Conservation (phyloP, 129 eudicot genomes). For the Escallonia herrerae region DNA sequence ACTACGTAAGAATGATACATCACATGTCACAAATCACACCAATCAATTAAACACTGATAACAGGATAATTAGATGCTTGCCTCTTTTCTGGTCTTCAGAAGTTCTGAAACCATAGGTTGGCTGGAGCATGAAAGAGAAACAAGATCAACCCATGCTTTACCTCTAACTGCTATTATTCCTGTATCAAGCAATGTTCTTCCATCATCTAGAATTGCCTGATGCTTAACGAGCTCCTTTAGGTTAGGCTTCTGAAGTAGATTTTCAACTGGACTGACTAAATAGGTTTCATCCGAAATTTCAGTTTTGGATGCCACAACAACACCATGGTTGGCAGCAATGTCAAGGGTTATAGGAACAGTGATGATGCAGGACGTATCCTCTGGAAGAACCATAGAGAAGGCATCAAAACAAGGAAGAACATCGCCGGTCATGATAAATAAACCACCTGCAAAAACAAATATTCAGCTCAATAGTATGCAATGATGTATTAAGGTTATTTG, state of each 20-base stretch:
- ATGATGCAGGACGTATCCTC: constrained; percentile 79
- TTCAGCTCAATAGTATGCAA: background rate
- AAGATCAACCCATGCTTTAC: constrained; percentile 91
- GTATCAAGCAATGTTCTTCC: constrained; percentile 96
- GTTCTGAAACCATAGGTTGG: constrained; percentile 63
- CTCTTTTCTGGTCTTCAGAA: constrained; percentile 70
- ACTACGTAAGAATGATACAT: background rate
- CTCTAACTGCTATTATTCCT: constrained; percentile 85
- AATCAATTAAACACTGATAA: background rate
- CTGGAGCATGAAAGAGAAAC: constrained; percentile 64
- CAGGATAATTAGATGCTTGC: constrained; percentile 30
- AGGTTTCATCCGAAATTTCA: constrained; percentile 23
- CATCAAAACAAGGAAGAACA: constrained; percentile 99
- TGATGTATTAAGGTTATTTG: too few species aligned
- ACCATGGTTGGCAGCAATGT: constrained; percentile 93
- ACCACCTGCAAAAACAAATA: constrained; percentile 56
- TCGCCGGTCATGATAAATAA: constrained; percentile 96
- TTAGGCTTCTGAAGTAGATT: constrained; percentile 92
- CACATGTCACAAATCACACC: background rate
- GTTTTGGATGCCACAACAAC: constrained; percentile 83
- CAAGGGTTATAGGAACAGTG: constrained; percentile 93
- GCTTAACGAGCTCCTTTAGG: constrained; percentile 55
- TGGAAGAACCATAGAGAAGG: constrained; percentile 79
- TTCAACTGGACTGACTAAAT: constrained; percentile 52
- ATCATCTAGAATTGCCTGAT: constrained; percentile 72